These are phyloP conservation scores for Diplosphaera chodatii DNA, from an alignment of 139 green algal species.

Conservation along the genomic window DNA sequence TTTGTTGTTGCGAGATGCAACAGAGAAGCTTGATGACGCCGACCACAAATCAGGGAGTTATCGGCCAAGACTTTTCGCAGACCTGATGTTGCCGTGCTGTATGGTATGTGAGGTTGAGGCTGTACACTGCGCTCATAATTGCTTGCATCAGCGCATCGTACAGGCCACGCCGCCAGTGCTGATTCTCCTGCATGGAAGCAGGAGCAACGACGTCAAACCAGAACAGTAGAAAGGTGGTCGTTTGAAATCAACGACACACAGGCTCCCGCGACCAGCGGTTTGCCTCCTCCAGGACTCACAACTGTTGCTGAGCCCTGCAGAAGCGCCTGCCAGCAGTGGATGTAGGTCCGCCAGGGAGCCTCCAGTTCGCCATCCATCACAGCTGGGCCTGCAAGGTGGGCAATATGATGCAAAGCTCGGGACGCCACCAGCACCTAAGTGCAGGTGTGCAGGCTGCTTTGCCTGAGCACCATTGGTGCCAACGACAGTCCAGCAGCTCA, in stretches of 20 bases:
- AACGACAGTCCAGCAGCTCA: neutral
- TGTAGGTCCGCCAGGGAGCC: conserved; percentile 7
- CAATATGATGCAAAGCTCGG: neutral
- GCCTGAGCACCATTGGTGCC: neutral
- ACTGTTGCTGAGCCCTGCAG: neutral
- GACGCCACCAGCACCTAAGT: no score
- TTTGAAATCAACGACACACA: no score
- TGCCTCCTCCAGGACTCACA: no score
- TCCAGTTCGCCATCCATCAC: neutral
- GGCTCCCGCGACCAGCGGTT: no score
- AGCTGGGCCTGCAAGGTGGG: neutral
- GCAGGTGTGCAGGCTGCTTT: no score
- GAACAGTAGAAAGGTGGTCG: no score
- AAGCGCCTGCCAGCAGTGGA: conserved; percentile 12
- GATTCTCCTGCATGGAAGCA: neutral
- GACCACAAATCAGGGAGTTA: no score
- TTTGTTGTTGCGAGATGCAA: no score
- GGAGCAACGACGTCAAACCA: no score
- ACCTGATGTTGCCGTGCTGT: no score
- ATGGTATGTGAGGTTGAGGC: conserved; percentile 17
- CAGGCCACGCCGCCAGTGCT: neutral
- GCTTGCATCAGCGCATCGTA: conserved; percentile 10
- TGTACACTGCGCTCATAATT: conserved; percentile 1
- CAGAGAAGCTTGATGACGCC: no score
- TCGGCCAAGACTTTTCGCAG: no score